phyloP scores from a whole-genome alignment of 1,284 basidiomycete species.

The Tilletia setariae region DNA sequence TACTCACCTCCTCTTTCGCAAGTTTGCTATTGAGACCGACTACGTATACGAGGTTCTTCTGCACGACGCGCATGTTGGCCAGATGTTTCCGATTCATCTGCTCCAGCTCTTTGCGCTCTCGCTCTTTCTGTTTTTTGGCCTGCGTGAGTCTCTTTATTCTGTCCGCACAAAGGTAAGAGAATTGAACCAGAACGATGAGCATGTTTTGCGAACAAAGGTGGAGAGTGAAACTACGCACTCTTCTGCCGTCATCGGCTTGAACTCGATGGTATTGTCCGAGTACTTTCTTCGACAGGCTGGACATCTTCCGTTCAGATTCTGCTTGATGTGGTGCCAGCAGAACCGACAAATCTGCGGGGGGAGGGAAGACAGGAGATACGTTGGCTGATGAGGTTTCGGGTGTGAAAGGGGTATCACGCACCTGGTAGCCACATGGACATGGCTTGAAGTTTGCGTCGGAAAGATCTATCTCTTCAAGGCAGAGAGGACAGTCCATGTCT shows the following conservation, averaged over 20 bases:
- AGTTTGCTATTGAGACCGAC: slow-evolving; percentile 86
- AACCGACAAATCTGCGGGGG: slow-evolving; percentile 93
- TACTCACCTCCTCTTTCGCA: slow-evolving; percentile 86
- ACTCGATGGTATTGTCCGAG: slow-evolving; percentile 87
- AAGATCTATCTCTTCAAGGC: slow-evolving; percentile 97
- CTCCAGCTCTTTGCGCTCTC: slow-evolving; percentile 93
- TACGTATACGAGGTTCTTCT: slow-evolving; percentile 94
- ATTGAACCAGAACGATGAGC: not conserved
- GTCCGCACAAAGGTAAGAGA: slow-evolving; percentile 21
- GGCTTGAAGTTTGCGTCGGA: slow-evolving; percentile 99
- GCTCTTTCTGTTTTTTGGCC: slow-evolving; percentile 91
- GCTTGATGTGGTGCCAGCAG: slow-evolving; percentile 98
- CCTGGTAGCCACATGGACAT: slow-evolving; percentile 97
- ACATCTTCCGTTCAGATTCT: slow-evolving; percentile 92
- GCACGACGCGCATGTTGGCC: slow-evolving; percentile 90
- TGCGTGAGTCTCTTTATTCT: slow-evolving; percentile 93
- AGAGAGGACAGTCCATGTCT: slow-evolving; percentile 95
- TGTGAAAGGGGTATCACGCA: slow-evolving; percentile 53
- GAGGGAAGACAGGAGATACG: not conserved
- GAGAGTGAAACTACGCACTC: slow-evolving; percentile 63
- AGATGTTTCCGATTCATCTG: slow-evolving; percentile 79
- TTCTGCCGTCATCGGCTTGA: slow-evolving; percentile 90
- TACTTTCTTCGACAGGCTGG: slow-evolving; percentile 94
- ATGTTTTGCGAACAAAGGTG: not conserved
- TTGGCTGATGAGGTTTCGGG: not conserved